Base-by-base conservation (phyloP, 257 asterid species). In the Cinchona pubescens region DNA sequence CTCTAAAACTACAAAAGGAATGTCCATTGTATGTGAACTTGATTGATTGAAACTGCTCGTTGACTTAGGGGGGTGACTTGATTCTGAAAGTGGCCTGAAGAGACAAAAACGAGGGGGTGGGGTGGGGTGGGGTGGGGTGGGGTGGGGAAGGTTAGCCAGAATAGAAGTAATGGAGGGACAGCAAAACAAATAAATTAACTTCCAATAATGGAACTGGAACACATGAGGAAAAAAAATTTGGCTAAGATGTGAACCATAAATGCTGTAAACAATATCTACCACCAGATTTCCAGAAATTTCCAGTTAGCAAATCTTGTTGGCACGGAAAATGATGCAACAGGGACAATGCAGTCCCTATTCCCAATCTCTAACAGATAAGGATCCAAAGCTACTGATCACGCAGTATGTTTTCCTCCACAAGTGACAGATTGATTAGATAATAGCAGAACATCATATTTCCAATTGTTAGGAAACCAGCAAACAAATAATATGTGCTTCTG, bases 1-100 rank as follows among this genome's bases (percentile, higher is more conserved):
- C 58, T 82, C 93, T 71, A 90, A 82, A 78, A 84, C 93, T 59
- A 82, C 89, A 88, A 91, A 95, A 75, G 97, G 98, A 77, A 91
- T 96, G 79, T 86, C 91, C 73, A 82, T 63, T 76, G 70, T 77
- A 67, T 69, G 83, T 29, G 86, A 65, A 72, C 83, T 70, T 32
- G 82, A 51, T 40, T 75, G 86, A 81, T 80, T 90, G 55, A 88
- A 77, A 79, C 85, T 86, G 71, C 88, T 67, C 61, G 87, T 71
- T 71, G 93, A 87, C 75, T 86, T 86, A 29, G 83, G 88, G 61
- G 86, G 89, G 82, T 86, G 87, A 82, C 85, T 81, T 67, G 96
- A 83, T 78, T 88, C 96, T 45, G 93, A 85, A 49, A 78, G 75
- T 55, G 96, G 79, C 86, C 99, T 95, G 92, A 82, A 51, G 75